Conservation (phyloP, 805 yeast genomes). For the Yamadazyma phyllophila region DNA sequence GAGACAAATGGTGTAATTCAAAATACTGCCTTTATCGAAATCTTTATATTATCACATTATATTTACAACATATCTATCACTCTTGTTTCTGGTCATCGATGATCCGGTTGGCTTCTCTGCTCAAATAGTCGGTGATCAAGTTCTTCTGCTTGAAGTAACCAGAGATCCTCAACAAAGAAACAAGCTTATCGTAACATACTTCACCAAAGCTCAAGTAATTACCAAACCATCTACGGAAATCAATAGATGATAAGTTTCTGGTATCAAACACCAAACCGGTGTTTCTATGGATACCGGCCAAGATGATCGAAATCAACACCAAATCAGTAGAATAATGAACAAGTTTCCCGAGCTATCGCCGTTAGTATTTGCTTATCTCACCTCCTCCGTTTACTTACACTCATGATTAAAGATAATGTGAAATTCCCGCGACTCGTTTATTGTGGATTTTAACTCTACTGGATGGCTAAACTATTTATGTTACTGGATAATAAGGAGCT, state of each 20-base stretch:
- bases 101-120: slow-evolving; percentile 28
- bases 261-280: slow-evolving; percentile 70
- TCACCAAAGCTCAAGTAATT: slow-evolving; percentile 63
- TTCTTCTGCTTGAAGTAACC: slow-evolving; percentile 50
- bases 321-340: slow-evolving; percentile 77
- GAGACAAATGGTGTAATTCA: too few relatives aligned
- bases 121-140: slow-evolving; percentile 34
- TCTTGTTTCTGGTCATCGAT: slow-evolving; percentile 11
- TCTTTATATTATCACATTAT: too few relatives aligned
- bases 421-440: neutral
- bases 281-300: slow-evolving; percentile 83
- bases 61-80: too few relatives aligned
- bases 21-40: too few relatives aligned
- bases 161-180: slow-evolving; percentile 44
- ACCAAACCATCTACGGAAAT: slow-evolving; percentile 46
- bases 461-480: slow-evolving; percentile 87
- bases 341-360: slow-evolving; percentile 54
- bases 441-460: slow-evolving; percentile 32
- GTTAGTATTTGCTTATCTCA: slow-evolving; percentile 9
- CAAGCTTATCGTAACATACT: slow-evolving; percentile 48
- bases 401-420: neutral
- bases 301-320: slow-evolving; percentile 70
- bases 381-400: neutral
- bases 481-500: slow-evolving; percentile 84
- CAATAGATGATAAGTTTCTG: slow-evolving; percentile 45